A percentile compares a stretch with the other conserved stretches of the same genome.
These are phyloP conservation scores for Pyronema domesticum DNA, from an alignment of 495 filamentous ascomycete genomes.

Conservation along the genomic window DNA sequence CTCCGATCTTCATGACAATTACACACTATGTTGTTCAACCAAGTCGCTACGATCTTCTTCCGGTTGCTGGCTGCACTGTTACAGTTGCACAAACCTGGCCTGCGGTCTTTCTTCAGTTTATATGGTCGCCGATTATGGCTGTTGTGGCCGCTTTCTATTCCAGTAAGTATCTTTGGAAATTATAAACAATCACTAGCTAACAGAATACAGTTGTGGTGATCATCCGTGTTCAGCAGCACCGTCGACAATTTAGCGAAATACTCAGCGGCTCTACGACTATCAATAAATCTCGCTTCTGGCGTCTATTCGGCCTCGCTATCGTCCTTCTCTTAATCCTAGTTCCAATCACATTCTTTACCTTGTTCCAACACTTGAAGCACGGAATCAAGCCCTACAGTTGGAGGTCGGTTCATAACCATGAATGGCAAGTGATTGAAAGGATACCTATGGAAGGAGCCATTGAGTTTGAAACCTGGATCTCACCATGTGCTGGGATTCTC, in stretches of 20 bases:
- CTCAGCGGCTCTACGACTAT: slow-evolving; percentile 40
- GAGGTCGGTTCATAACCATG: slow-evolving; percentile 35
- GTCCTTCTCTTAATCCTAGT: slow-evolving; percentile 47
- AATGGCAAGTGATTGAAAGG: slow-evolving; percentile 44
- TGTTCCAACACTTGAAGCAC: slow-evolving; percentile 37
- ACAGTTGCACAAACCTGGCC: slow-evolving; percentile 53
- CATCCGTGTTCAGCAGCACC: slow-evolving; percentile 48
- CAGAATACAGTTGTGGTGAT: slow-evolving; percentile 41
- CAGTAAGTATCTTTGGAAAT: slow-evolving; percentile 35
- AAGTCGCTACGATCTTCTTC: slow-evolving; percentile 53
- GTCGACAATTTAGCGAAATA: slow-evolving; percentile 40
- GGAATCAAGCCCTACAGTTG: slow-evolving; percentile 35
- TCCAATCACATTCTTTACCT: slow-evolving; percentile 43
- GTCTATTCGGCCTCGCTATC: slow-evolving; percentile 60
- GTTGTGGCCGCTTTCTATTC: slow-evolving; percentile 49
- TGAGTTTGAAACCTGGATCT: slow-evolving; percentile 49
- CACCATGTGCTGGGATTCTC: slow-evolving; percentile 39
- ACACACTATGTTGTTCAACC: slow-evolving; percentile 52
- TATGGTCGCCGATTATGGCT: slow-evolving; percentile 50
- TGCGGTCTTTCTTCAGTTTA: slow-evolving; percentile 42
- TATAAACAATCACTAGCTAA: slow-evolving; percentile 7
- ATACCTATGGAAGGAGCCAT: slow-evolving; percentile 38
- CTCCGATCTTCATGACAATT: slow-evolving; percentile 47
- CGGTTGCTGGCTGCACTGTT: slow-evolving; percentile 54
- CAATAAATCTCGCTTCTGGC: slow-evolving; percentile 53